These are phyloP conservation scores for Fusarium sp. DNA, from an alignment of 2,329 filamentous ascomycete genomes.

Conservation along the genomic window DNA sequence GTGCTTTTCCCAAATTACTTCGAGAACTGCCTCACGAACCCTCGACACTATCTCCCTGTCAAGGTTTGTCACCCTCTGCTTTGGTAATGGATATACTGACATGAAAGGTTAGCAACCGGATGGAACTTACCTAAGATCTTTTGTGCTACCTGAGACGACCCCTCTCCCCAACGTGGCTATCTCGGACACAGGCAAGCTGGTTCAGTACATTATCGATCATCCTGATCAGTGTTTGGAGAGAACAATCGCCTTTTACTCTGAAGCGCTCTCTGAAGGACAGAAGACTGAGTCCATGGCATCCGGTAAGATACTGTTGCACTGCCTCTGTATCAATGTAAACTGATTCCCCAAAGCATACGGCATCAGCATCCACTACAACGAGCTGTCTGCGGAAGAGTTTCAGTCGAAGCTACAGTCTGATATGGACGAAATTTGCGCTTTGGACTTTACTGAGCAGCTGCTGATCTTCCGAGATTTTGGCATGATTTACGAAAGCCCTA, in stretches of 20 bases:
- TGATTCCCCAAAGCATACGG: not conserved
- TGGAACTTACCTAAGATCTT: constrained; percentile 3
- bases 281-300: not conserved
- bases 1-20: constrained; percentile 12
- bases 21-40: constrained; percentile 1
- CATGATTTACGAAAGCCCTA: not conserved
- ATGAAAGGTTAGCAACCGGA: not conserved
- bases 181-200: not conserved
- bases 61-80: rapidly evolving
- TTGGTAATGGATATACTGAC: rapidly evolving
- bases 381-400: not conserved
- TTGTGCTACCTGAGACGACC: not conserved
- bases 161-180: not conserved
- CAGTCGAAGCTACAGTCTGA: not conserved
- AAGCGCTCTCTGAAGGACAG: not conserved
- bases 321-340: no score
- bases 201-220: constrained; percentile 1
- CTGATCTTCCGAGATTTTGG: not conserved
- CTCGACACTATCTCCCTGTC: not conserved
- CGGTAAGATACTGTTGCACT: no score
- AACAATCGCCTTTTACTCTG: not conserved
- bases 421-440: not conserved
- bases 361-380: not conserved
- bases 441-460: constrained; percentile 10
- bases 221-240: not conserved